These are phyloP conservation scores for Yarrowia sp. DNA, from an alignment of 805 yeast species.

Conservation along the genomic window DNA sequence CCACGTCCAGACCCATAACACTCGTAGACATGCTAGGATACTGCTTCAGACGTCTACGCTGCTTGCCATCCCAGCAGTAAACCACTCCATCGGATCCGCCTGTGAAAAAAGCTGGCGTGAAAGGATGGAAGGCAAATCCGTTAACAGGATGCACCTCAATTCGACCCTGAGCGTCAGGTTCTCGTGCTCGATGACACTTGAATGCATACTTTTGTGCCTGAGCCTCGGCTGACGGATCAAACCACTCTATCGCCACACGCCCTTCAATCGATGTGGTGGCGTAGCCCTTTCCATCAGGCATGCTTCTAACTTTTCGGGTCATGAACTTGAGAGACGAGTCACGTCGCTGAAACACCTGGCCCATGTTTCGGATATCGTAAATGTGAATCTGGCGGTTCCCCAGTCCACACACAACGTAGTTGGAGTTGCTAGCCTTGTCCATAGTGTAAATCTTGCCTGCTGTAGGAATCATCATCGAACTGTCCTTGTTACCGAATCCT, in stretches of 20 bases:
- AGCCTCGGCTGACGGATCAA: constrained; percentile 48
- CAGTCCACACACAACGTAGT: constrained; percentile 51
- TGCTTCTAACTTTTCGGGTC: constrained; percentile 53
- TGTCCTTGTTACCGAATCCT: constrained; percentile 8
- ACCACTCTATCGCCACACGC: constrained; percentile 69
- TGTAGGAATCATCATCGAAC: constrained; percentile 33
- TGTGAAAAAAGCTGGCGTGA: constrained; percentile 46
- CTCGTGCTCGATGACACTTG: constrained; percentile 62
- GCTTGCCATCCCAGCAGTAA: constrained; percentile 51
- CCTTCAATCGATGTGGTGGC: constrained; percentile 80
- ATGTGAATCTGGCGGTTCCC: constrained; percentile 53
- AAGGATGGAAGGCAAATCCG: constrained; percentile 46
- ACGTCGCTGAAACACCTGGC: constrained; percentile 49
- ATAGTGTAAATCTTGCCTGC: constrained; percentile 59
- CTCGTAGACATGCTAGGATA: constrained; percentile 42
- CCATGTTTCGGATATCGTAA: constrained; percentile 53
- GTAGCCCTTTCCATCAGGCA: constrained; percentile 56
- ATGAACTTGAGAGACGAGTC: constrained; percentile 69
- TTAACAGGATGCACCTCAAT: constrained; percentile 52
- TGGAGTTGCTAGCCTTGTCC: constrained; percentile 49
- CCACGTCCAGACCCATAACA: constrained; percentile 44
- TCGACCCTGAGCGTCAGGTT: constrained; percentile 44
- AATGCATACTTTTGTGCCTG: constrained; percentile 64
- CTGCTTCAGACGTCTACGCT: constrained; percentile 46
- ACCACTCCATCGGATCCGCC: constrained; percentile 53